Evolutionary conservation across 768 basidiomycete species (phyloP), one percentile per base, ranked within the genome.

Genomic region (Lactarius quietus): DNA sequence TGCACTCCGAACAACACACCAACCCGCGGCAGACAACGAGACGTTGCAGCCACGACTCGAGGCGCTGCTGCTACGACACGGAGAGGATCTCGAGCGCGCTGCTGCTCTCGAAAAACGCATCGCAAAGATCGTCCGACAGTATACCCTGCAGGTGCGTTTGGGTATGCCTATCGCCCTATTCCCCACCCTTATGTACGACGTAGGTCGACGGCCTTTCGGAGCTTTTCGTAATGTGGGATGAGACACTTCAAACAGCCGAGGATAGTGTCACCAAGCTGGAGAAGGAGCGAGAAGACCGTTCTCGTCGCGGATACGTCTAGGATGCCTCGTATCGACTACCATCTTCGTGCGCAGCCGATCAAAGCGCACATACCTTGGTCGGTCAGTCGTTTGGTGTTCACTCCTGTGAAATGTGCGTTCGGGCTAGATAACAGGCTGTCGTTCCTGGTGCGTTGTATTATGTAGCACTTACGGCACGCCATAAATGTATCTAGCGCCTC

Each of bases 171-270:
- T 51, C 58, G 36, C 33, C 53, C 6, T 15, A 17, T 57, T 36
- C 64, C n/a, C n/a, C 6, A 31, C 14, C 38, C 26, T 33, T 29
- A 59, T 28, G 18, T n/a, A 15, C n/a, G 3, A 31, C 23, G 45
- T 62, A 93, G 92, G 86, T 92, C 10, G 92, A 92, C 71, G 83
- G 85, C 1, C 79, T 93, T 1, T 93, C 92, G 15, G 91, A 93
- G 68, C 78, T 93, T 26, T 93, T 94, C 66, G 88, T 94, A 8
- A 84, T 83, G 17, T 94, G 92, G 92, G 90, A 93, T 68, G 90
- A 93, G 63, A 81, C 86, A 1, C 74, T 93, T 12, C 79, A 81
- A n/a, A 85, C 84, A 53, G 82, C 85, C 5, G 91, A 93, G 72
- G 82, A 83, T 61, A 83, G 83, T 59, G 74, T 86, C 7, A 75